These are phyloP conservation scores for Claviceps pusilla DNA, from an alignment of 2,329 filamentous ascomycete species.

Conservation along the genomic window DNA sequence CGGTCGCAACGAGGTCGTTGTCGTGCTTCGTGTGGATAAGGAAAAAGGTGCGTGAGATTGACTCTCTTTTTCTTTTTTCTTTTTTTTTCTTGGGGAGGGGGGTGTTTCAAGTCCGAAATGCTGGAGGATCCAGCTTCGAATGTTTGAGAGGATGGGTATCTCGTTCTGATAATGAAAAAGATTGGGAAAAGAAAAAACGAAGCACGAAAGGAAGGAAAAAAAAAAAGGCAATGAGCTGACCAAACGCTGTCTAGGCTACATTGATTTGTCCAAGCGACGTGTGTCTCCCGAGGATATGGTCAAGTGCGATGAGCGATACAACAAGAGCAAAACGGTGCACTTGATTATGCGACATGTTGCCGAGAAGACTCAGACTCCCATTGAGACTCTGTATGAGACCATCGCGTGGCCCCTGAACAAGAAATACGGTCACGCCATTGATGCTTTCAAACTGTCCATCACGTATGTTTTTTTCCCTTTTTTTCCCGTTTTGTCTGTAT, in stretches of 20 bases:
- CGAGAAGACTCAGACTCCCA: slow-evolving; percentile 89
- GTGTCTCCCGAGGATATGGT: slow-evolving; percentile 95
- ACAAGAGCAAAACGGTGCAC: slow-evolving; percentile 99
- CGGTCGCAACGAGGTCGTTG: slow-evolving; percentile 94
- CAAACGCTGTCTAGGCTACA: slow-evolving; percentile 48
- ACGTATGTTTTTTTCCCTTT: slow-evolving; percentile 43
- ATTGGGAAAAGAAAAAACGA: background rate
- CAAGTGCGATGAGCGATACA: slow-evolving; percentile 98
- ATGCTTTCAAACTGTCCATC: slow-evolving; percentile 98
- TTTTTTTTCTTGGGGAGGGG: too few relatives aligned
- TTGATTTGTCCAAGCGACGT: slow-evolving; percentile 95
- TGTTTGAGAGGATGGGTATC: background rate
- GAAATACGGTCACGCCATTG: slow-evolving; percentile 90
- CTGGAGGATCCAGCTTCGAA: too few relatives aligned
- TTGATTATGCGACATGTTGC: slow-evolving; percentile 98
- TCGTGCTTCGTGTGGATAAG: slow-evolving; percentile 96
- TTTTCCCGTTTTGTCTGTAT: background rate
- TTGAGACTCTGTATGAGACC: slow-evolving; percentile 82
- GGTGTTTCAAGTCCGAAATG: background rate
- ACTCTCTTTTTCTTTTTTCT: background rate
- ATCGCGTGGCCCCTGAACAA: slow-evolving; percentile 97
- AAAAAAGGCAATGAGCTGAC: slow-evolving; percentile 7
- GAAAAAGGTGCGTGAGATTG: slow-evolving; percentile 59
- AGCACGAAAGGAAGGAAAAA: background rate
- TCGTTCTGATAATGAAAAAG: background rate